Evolutionary conservation across 805 yeast genomes (phyloP), one percentile per base, ranked within the genome.

Genomic region (Cyberlindnera misumaiensis): DNA sequence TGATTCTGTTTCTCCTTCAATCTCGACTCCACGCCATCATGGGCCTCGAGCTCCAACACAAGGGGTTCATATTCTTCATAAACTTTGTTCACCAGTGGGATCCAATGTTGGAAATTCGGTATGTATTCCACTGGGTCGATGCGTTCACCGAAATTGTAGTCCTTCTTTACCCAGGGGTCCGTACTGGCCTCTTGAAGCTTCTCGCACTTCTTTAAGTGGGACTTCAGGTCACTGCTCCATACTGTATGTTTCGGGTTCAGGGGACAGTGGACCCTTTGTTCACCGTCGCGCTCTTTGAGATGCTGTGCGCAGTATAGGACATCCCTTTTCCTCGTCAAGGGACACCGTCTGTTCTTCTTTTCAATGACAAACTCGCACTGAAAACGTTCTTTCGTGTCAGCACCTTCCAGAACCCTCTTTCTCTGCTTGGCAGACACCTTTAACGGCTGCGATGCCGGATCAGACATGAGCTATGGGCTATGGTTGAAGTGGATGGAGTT

Each of bases 231-330:
- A 31, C 67, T 65, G 34, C 65, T 65, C 86, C 85, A 81, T 0
- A 87, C 77, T 2, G 80, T 72, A 56, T 87, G 96, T 3, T 74
- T 69, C 2, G 81, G 76, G 56, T 86, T 95, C 22, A 80, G 53
- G 0, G 96, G 87, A 60, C 96, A 87, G 6, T 79, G 75, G 0
- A 87, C 69, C 40, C 95, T 60, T 9, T 34, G 32, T 22, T 55
- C 58, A 20, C 41, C 56, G 32, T 45, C 49, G 11, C 35, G 42
- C 34, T 44, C 39, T 37, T 44, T 46, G 51, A 70, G 45, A 55
- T 84, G 94, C 46, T 81, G 82, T 8, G 82, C 73, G 56, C 94
- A 83, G 51, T 56, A 80, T 29, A 56, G 55, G 16, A 65, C 66
- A 24, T 60, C 71, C 10, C 63, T 58, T 40, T 71, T 68, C 25